Conservation (phyloP, 345 rosid genomes). For the Eutrema japonicum region DNA sequence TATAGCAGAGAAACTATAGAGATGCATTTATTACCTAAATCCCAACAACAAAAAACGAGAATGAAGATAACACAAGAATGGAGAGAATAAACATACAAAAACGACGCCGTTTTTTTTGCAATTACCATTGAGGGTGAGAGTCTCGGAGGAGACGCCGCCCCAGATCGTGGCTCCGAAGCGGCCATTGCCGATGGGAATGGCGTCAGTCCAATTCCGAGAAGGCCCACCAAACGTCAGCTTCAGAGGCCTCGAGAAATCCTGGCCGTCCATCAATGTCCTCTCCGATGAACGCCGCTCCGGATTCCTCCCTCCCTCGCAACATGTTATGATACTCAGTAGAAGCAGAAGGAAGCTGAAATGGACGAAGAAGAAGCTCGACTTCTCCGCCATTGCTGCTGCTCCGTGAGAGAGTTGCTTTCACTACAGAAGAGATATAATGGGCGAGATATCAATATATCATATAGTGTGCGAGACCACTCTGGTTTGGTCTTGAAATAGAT, state of each 20-base stretch:
- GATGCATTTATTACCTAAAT: constrained; percentile 30
- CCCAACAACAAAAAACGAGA: not conserved
- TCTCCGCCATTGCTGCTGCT: constrained; percentile 42
- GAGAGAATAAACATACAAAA: not conserved
- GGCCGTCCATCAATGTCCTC: constrained; percentile 44
- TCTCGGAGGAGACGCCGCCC: constrained; percentile 81
- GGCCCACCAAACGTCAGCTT: constrained; percentile 71
- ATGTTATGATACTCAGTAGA: constrained; percentile 3
- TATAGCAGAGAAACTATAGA: constrained; percentile 7
- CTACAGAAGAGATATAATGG: not conserved
- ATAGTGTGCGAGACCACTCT: too few relatives aligned
- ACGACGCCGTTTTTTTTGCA: constrained; percentile 16
- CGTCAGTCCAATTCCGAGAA: constrained; percentile 82
- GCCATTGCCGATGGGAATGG: constrained; percentile 88
- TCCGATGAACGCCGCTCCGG: constrained; percentile 53
- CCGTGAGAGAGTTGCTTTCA: constrained; percentile 27
- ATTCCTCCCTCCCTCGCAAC: constrained; percentile 51
- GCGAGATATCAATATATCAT: too few relatives aligned
- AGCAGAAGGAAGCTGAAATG: constrained; percentile 29
- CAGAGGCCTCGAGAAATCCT: constrained; percentile 50
- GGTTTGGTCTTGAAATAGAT: constrained; percentile 26
- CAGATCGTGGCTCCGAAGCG: constrained; percentile 92
- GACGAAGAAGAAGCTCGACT: constrained; percentile 42
- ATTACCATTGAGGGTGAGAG: constrained; percentile 78
- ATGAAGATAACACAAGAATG: not conserved